phyloP scores from a whole-genome alignment of 2,329 filamentous ascomycete species.

The Corniculantispora saksenae region DNA sequence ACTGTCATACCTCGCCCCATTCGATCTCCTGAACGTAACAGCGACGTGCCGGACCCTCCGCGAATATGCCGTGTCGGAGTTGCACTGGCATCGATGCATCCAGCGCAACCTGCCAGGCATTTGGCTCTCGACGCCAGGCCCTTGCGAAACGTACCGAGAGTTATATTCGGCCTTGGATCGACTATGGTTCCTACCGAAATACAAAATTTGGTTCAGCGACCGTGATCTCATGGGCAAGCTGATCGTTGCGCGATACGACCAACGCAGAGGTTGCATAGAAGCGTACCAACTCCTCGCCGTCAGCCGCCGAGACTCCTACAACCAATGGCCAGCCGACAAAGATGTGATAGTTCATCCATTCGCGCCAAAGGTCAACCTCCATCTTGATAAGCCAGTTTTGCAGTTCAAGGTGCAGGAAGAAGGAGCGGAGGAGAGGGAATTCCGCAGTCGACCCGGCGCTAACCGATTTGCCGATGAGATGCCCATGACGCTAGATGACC shows the following conservation, averaged over 20 bases:
- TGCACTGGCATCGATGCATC: slow-evolving; percentile 71
- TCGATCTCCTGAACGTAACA: slow-evolving; percentile 62
- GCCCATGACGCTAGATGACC: slow-evolving; percentile 52
- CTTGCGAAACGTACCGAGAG: slow-evolving; percentile 65
- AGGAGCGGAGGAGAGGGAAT: slow-evolving; percentile 26
- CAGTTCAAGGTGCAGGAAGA: slow-evolving; percentile 45
- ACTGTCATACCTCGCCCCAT: slow-evolving; percentile 63
- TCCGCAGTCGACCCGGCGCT: slow-evolving; percentile 26
- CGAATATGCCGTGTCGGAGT: slow-evolving; percentile 62
- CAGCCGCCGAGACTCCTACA: slow-evolving; percentile 53
- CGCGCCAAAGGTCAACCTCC: slow-evolving; percentile 67
- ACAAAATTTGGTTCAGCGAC: slow-evolving; percentile 87
- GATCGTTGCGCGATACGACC: slow-evolving; percentile 75
- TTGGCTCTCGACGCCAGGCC: slow-evolving; percentile 54
- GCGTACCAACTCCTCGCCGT: slow-evolving; percentile 75
- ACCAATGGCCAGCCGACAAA: slow-evolving; percentile 65
- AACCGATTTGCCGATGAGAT: slow-evolving; percentile 51
- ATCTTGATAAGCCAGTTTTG: slow-evolving; percentile 73
- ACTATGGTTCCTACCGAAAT: slow-evolving; percentile 78
- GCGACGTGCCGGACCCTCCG: slow-evolving; percentile 63
- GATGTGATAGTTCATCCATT: slow-evolving; percentile 73
- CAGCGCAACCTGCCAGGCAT: slow-evolving; percentile 65
- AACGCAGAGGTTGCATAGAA: slow-evolving; percentile 72
- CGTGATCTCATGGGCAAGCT: slow-evolving; percentile 71
- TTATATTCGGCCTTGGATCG: slow-evolving; percentile 75